Conservation (phyloP, 768 basidiomycete species). For the Leucocoprinus sp. region DNA sequence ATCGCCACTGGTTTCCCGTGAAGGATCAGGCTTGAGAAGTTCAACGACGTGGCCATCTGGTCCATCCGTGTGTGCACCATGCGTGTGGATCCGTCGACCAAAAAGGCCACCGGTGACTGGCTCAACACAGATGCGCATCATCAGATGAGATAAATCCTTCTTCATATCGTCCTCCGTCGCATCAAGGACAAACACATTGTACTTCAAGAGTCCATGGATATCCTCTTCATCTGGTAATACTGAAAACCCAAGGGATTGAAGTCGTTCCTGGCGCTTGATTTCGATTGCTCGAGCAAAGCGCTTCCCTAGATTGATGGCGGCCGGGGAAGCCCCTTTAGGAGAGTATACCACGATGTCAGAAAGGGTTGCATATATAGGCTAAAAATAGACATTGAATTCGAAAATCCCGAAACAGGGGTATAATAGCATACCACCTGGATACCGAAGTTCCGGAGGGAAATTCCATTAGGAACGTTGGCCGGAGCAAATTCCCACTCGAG, state of each 20-base stretch:
- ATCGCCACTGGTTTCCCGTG: constrained; percentile 15
- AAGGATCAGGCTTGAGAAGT: constrained; percentile 16
- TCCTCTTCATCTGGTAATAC: constrained; percentile 10
- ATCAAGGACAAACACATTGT: constrained; percentile 74
- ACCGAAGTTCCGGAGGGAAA: constrained; percentile 80
- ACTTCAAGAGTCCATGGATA: constrained; percentile 32
- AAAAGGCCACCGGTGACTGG: constrained; percentile 9
- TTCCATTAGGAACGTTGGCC: constrained; percentile 69
- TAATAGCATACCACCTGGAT: constrained; percentile 58
- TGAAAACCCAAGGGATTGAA: constrained; percentile 19
- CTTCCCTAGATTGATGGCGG: constrained; percentile 54
- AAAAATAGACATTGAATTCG: too few relatives aligned
- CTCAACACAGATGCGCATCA: constrained; percentile 38
- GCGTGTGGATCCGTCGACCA: background rate
- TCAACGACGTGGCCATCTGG: constrained; percentile 32
- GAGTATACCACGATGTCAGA: constrained; percentile 88
- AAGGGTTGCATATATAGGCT: constrained; percentile 84
- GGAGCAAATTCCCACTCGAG: constrained; percentile 62
- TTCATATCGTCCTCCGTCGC: constrained; percentile 41
- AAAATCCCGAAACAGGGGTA: too few relatives aligned
- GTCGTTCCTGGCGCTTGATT: constrained; percentile 46
- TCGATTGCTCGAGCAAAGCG: constrained; percentile 59
- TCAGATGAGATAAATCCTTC: constrained; percentile 39
- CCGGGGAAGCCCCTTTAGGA: constrained; percentile 50
- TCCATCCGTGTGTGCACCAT: constrained; percentile 33